Conservation (phyloP, 2,329 filamentous ascomycete species). For the Waltergamsia citrina region DNA sequence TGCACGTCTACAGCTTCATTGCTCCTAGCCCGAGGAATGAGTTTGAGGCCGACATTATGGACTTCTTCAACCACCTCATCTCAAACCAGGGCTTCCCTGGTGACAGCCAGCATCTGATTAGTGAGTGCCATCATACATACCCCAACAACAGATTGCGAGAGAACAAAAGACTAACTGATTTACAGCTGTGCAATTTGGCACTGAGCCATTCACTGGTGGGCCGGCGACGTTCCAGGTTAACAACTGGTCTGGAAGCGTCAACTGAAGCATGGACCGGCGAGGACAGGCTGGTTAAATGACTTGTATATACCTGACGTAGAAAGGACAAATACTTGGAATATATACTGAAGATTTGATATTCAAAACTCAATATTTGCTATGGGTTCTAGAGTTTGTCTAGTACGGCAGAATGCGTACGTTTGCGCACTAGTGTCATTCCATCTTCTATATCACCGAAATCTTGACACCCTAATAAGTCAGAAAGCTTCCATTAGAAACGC, state of each 20-base stretch:
- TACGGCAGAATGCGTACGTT: too few relatives aligned
- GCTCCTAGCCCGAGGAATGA: constrained; percentile 26
- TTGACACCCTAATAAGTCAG: too few relatives aligned
- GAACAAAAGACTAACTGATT: not conserved
- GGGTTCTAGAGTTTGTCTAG: too few relatives aligned
- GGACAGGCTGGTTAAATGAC: not conserved
- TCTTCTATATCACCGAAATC: too few relatives aligned
- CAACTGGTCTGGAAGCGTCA: constrained; percentile 3
- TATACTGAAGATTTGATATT: not conserved
- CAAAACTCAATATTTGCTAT: too few relatives aligned
- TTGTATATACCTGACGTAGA: constrained; percentile 1
- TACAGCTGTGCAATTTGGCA: constrained; percentile 25
- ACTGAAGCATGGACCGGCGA: not conserved
- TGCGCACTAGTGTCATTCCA: too few relatives aligned
- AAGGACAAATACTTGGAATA: not conserved
- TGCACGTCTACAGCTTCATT: constrained; percentile 50
- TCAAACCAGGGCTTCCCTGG: constrained; percentile 33
- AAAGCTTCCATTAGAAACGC: too few relatives aligned
- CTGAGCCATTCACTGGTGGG: constrained; percentile 43
- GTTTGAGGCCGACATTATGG: constrained; percentile 46
- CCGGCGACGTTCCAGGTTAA: constrained; percentile 6
- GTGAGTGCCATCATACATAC: constrained; percentile 6
- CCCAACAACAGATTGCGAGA: not conserved
- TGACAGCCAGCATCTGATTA: constrained; percentile 38
- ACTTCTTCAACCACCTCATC: constrained; percentile 46